Evolutionary conservation across 768 basidiomycete genomes (phyloP), one percentile per base, ranked within the genome.

Genomic region (Mycena sanguinolenta): DNA sequence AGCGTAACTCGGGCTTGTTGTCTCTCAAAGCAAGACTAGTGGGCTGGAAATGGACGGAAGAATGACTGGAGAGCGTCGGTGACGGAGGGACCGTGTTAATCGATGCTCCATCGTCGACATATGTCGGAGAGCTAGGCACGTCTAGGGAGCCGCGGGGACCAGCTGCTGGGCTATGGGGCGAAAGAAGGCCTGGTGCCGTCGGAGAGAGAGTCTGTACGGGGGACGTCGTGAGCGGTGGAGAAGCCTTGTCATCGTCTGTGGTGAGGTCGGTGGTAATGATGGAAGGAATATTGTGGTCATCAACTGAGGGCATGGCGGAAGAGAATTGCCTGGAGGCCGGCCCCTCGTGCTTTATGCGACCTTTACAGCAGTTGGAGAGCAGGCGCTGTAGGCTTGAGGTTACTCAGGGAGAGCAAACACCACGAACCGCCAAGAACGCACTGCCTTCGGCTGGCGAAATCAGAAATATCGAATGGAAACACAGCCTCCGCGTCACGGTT

Each of bases 31-130:
- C 84, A 4, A 89, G 81, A 9, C 90, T 82, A 4, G 88, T 86
- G 0, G 78, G 79, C 3, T 77, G 80, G 25, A 91, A 94, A 38
- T 90, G 87, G 0, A 88, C 85, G 0, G 89, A 89, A 3, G 91
- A 92, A 19, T 84, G 85, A 3, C 84, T 87, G 0, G 94, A 93
- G 13, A 93, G 84, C 0, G 94, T 94, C 1, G 94, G 94, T 0
- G 94, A 95, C 0, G 94, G 93, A 0, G 94, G 94, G 1, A 80
- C 78, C 12, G 69, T 69, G 4, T 79, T 66, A 10, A 79, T 75
- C 0, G 79, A 85, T 27, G 82, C 81, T 42, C 81, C 83, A 53
- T 86, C 86, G n/a, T 85, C 83, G 0, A 76, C 75, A 38, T 79
- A 75, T 5, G 77, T 72, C 1, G 78, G 77, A 0, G 80, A 80